phyloP scores from a whole-genome alignment of 768 basidiomycete genomes.

The Leucocoprinus sp. region DNA sequence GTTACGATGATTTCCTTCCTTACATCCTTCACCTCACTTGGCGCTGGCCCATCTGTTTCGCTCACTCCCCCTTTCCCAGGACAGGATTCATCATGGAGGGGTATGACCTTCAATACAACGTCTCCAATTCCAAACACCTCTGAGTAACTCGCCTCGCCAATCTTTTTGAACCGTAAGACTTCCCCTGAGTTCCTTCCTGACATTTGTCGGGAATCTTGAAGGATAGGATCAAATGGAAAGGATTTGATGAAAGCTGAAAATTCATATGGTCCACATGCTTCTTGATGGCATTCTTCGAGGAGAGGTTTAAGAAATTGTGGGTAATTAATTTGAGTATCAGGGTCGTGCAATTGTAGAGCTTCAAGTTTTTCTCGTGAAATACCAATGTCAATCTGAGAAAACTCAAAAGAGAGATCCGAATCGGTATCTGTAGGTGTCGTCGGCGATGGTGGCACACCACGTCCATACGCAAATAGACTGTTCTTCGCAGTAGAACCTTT shows the following conservation, averaged over 20 bases:
- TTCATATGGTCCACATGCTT: conserved; percentile 52
- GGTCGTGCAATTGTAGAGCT: conserved; percentile 15
- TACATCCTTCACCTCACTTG: conserved; percentile 67
- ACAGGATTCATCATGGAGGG: conserved; percentile 48
- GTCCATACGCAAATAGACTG: conserved; percentile 12
- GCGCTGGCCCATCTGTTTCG: conserved; percentile 52
- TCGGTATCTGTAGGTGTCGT: conserved; percentile 47
- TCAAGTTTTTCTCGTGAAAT: conserved; percentile 19
- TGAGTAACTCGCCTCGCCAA: conserved; percentile 94
- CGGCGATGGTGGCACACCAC: conserved; percentile 46
- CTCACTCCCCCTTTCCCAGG: conserved; percentile 10
- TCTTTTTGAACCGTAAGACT: conserved; percentile 54
- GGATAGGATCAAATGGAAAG: conserved; percentile 67
- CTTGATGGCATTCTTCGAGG: conserved; percentile 65
- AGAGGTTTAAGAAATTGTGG: conserved; percentile 56
- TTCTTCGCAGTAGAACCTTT: conserved; percentile 17
- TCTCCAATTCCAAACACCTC: conserved; percentile 91
- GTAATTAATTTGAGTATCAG: conserved; percentile 16
- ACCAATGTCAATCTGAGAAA: conserved; percentile 33
- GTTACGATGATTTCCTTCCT: conserved; percentile 78
- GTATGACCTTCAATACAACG: conserved; percentile 87
- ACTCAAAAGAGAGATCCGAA: conserved; percentile 44
- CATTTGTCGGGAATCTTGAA: conserved; percentile 24
- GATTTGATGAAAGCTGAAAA: conserved; percentile 79
- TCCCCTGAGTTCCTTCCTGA: conserved; percentile 10